phyloP scores from a whole-genome alignment of 129 eudicot species.

The Flaveria bidentis region DNA sequence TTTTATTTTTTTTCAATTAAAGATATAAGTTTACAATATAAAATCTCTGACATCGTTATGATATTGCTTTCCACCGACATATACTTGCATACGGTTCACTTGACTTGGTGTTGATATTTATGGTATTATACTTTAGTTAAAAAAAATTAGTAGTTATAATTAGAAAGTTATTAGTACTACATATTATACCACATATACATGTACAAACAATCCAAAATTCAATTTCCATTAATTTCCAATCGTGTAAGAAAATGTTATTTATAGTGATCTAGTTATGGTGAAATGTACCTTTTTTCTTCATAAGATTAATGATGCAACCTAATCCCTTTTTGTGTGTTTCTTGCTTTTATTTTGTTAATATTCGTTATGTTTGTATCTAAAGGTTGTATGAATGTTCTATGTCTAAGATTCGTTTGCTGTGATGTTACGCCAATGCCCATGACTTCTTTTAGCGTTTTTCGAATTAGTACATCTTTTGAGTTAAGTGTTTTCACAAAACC shows the following conservation, averaged over 20 bases:
- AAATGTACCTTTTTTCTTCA: background rate
- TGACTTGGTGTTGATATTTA: background rate
- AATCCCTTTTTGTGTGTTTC: constrained; percentile 11
- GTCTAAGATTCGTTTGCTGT: background rate
- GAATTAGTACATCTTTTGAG: too few species aligned
- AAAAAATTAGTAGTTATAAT: background rate
- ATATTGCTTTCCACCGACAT: background rate
- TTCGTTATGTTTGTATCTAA: constrained; percentile 1
- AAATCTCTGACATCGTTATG: background rate
- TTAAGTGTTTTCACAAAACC: too few species aligned
- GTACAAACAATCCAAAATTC: background rate
- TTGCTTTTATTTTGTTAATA: background rate
- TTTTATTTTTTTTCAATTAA: background rate
- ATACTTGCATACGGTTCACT: background rate
- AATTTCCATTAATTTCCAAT: background rate
- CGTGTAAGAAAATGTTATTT: background rate
- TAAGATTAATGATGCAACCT: constrained; percentile 8
- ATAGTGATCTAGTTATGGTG: background rate
- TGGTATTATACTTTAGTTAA: background rate
- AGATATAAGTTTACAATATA: background rate
- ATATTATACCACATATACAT: too few species aligned
- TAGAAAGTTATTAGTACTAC: background rate
- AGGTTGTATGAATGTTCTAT: background rate
- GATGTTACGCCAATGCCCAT: constrained; percentile 14
- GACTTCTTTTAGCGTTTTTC: constrained; percentile 11